phyloP scores from a whole-genome alignment of 331 rosid species.

The Acacia pycnantha region DNA sequence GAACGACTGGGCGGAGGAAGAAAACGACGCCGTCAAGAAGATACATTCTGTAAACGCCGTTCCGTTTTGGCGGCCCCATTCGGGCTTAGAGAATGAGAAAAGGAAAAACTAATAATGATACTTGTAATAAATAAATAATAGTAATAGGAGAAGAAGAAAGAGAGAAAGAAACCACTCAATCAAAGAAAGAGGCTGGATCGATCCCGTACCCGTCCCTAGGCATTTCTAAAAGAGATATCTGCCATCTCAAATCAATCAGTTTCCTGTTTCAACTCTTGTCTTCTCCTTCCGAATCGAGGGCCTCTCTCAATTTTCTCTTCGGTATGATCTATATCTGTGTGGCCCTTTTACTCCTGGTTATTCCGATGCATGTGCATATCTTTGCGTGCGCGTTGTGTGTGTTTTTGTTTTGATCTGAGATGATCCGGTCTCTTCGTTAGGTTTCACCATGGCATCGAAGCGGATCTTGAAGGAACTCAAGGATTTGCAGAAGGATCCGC shows the following conservation, averaged over 20 bases:
- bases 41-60: not conserved
- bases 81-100: conserved; percentile 22
- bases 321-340: not conserved
- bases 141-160: not conserved
- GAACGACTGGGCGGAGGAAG: not conserved
- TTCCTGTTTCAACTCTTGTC: not conserved
- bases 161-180: not conserved
- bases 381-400: not conserved
- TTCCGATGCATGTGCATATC: not conserved
- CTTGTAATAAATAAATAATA: not conserved
- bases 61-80: conserved; percentile 30
- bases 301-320: conserved; percentile 21
- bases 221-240: conserved; percentile 37
- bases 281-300: not conserved
- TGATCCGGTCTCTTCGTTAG: conserved; percentile 31
- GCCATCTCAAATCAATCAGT: not conserved
- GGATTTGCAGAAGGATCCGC: conserved; percentile 95
- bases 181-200: conserved; percentile 25
- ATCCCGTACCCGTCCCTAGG: conserved; percentile 33
- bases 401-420: conserved; percentile 22
- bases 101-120: no score
- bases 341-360: not conserved
- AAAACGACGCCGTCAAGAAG: not conserved
- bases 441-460: conserved; percentile 73
- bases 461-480: conserved; percentile 92